These are phyloP conservation scores for Haematococcus lacustris DNA, from an alignment of 139 green algal species.

Conservation along the genomic window DNA sequence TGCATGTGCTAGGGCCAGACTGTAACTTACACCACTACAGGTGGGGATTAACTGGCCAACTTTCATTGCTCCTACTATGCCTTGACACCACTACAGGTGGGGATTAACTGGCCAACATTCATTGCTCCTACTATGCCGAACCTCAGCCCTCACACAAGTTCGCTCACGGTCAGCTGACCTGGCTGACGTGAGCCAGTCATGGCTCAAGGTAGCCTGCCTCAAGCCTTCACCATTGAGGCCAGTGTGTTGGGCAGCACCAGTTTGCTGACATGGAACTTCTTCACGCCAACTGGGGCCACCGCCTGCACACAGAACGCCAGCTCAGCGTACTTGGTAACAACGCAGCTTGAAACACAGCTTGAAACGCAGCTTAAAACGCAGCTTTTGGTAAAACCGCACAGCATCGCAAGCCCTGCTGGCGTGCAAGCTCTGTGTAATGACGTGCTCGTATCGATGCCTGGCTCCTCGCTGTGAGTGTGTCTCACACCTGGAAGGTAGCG, in stretches of 20 bases:
- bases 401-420: background rate
- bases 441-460: background rate
- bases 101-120: too few relatives aligned
- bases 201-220: background rate
- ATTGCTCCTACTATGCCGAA: too few relatives aligned
- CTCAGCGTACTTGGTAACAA: background rate
- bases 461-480: background rate
- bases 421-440: too few relatives aligned
- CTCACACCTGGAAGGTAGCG: constrained; percentile 23
- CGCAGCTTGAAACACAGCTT: background rate
- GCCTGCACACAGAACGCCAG: constrained; percentile 18
- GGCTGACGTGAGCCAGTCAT: background rate
- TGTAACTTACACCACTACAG: too few relatives aligned
- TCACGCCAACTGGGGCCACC: constrained; percentile 54
- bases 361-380: too few relatives aligned
- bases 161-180: too few relatives aligned
- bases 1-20: too few relatives aligned
- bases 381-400: too few relatives aligned
- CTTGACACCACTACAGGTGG: too few relatives aligned
- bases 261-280: constrained; percentile 34
- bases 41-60: too few relatives aligned
- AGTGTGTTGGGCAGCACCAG: constrained; percentile 23
- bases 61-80: too few relatives aligned
- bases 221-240: background rate
- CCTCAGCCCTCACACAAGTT: too few relatives aligned